Evolutionary conservation across 202 grass and related monocot genomes (phyloP), one percentile per base, ranked within the genome.

Genomic region (Eragrostis tef): DNA sequence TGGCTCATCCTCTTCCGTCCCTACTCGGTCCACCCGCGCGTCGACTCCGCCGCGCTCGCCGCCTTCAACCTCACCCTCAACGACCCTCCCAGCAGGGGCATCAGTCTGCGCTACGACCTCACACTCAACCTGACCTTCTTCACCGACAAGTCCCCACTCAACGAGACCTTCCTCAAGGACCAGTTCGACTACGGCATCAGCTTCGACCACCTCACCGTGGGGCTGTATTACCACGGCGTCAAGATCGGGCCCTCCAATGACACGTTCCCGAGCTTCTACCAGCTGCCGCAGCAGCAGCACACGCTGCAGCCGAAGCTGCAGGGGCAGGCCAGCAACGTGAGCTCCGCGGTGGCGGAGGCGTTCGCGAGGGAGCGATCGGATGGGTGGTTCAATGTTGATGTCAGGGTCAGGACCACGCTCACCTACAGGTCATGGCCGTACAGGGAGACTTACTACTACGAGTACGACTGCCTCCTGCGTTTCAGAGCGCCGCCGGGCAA

Each of bases 121-220:
- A 34, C 64, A 11, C 27, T 69, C 4, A 45, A 80, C 48, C 1
- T 80, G 0, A 44, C 48, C 31, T 69, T 80, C 77, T 19, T 57
- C 64, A 80, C 56, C 49, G 12, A 45, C 21, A 22, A 67, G 53
- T 57, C 21, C 53, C 53, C 53, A 0, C 19, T 57, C n/a, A 57
- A 57, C n/a, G 53, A 57, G 53, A 57, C 53, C 7, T 57, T 57
- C 19, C n/a, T 57, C 53, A 57, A 57, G 22, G 53, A 57, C 3
- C 20, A 57, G 53, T 57, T 57, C 53, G 53, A 57, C n/a, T 57
- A 57, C 64, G 0, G 2, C 34, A 58, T 80, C 64, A 34, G 5
- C 31, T 69, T 80, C 50, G 17, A 69, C n/a, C 77, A 80, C 77
- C 77, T 80, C 77, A 69, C 64, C n/a, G 34, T 21, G 11, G 77